phyloP scores from a whole-genome alignment of 2,329 filamentous ascomycete species.

The Fusarium proliferatum region DNA sequence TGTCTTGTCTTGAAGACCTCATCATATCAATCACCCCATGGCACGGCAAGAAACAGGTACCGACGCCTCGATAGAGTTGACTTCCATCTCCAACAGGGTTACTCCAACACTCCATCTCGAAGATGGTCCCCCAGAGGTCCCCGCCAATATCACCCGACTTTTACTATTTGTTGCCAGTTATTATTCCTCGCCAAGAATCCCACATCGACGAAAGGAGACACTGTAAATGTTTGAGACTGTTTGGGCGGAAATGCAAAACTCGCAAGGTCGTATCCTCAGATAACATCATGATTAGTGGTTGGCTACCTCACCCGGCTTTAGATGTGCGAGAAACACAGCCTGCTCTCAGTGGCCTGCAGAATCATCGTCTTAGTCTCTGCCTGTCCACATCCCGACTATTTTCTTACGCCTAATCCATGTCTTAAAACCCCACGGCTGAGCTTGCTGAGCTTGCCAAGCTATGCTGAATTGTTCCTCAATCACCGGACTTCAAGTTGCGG shows the following conservation, averaged over 20 bases:
- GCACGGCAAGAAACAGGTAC: conserved; percentile 25
- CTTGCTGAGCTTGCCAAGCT: background rate
- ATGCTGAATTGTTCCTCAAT: conserved; percentile 3
- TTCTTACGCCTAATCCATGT: conserved; percentile 16
- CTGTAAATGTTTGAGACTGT: background rate
- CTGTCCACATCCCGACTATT: conserved; percentile 11
- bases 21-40: background rate
- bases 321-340: conserved; percentile 35
- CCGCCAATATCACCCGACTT: conserved; percentile 17
- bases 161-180: conserved; percentile 27
- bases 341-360: background rate
- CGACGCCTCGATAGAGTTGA: conserved; percentile 5
- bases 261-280: conserved; percentile 3
- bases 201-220: background rate
- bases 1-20: background rate
- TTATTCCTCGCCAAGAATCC: conserved; percentile 9
- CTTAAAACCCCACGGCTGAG: conserved; percentile 4
- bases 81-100: background rate
- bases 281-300: conserved; percentile 9
- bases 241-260: conserved; percentile 29
- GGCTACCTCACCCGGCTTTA: conserved; percentile 30
- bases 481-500: conserved; percentile 38
- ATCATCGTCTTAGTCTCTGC: background rate
- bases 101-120: background rate
- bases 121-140: conserved; percentile 10